These are phyloP conservation scores for Lachnellula occidentalis DNA, from an alignment of 2,329 filamentous ascomycete species.

Conservation along the genomic window DNA sequence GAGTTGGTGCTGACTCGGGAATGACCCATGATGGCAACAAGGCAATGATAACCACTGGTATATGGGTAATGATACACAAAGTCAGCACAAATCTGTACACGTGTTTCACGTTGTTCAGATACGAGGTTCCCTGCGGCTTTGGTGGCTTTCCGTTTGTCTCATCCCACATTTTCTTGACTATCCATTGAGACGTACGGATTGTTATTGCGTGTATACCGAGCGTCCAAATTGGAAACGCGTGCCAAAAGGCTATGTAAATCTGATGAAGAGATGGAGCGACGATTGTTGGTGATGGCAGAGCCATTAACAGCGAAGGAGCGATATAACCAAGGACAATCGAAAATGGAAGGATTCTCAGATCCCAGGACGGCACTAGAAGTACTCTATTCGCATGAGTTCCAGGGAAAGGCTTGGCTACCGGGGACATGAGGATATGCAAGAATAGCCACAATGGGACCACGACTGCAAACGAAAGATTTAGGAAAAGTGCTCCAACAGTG, in stretches of 20 bases:
- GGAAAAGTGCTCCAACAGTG: conserved; percentile 37
- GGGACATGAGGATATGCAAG: conserved; percentile 39
- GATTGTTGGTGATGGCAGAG: conserved; percentile 36
- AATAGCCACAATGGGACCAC: conserved; percentile 39
- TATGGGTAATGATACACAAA: conserved; percentile 35
- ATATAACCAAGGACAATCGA: conserved; percentile 39
- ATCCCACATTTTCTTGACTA: conserved; percentile 16
- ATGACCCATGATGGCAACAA: conserved; percentile 35
- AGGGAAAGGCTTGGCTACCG: conserved; percentile 29
- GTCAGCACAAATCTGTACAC: conserved; percentile 34
- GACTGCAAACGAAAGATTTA: conserved; percentile 40
- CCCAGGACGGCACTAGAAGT: conserved; percentile 25
- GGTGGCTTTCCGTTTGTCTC: conserved; percentile 22
- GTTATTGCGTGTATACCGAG: conserved; percentile 34
- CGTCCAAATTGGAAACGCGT: conserved; percentile 44
- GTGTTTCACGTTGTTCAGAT: conserved; percentile 19
- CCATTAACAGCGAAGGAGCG: conserved; percentile 39
- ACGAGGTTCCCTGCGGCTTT: conserved; percentile 19
- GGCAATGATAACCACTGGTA: conserved; percentile 37
- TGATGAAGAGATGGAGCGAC: conserved; percentile 40
- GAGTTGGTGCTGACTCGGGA: conserved; percentile 29
- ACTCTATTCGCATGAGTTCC: conserved; percentile 31
- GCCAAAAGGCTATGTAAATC: conserved; percentile 43
- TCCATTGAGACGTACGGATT: not conserved
- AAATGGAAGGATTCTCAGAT: conserved; percentile 33